phyloP scores from a whole-genome alignment of 1,284 basidiomycete genomes.

The Ustilago shanxiensis region DNA sequence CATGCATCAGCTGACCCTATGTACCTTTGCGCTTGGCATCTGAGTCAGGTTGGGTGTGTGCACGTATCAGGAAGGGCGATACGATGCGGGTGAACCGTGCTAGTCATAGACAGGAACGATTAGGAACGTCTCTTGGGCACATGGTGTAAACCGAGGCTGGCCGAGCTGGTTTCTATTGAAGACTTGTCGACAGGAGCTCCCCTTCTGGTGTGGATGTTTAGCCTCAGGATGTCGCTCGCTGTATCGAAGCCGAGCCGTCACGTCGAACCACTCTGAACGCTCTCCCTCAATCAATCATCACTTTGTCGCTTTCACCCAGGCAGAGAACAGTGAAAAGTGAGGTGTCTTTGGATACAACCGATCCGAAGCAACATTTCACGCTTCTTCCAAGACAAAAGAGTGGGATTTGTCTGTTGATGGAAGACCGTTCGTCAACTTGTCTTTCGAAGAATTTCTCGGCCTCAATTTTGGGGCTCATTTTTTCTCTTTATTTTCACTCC shows the following conservation, averaged over 20 bases:
- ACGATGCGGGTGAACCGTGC: not conserved
- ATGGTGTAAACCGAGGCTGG: no score
- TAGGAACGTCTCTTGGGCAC: no score
- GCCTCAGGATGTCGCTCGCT: no score
- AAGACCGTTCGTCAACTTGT: no score
- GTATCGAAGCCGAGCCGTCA: no score
- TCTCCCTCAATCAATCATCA: not conserved
- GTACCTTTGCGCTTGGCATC: not conserved
- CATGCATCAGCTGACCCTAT: slow-evolving; percentile 3
- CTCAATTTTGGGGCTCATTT: not conserved
- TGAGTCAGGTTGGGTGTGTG: not conserved
- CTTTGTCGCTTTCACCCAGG: not conserved
- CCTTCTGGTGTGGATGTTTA: no score
- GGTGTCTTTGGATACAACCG: not conserved
- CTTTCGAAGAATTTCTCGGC: not conserved
- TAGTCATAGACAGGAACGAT: not conserved
- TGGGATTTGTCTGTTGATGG: not conserved
- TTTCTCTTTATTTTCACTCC: not conserved
- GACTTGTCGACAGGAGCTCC: no score
- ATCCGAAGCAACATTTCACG: not conserved
- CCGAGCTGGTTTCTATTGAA: no score
- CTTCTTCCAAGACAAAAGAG: not conserved
- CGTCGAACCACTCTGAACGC: no score
- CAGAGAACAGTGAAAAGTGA: not conserved
- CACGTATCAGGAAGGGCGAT: not conserved